Conservation (phyloP, 306 rosid genomes). For the Cicer arietinum region DNA sequence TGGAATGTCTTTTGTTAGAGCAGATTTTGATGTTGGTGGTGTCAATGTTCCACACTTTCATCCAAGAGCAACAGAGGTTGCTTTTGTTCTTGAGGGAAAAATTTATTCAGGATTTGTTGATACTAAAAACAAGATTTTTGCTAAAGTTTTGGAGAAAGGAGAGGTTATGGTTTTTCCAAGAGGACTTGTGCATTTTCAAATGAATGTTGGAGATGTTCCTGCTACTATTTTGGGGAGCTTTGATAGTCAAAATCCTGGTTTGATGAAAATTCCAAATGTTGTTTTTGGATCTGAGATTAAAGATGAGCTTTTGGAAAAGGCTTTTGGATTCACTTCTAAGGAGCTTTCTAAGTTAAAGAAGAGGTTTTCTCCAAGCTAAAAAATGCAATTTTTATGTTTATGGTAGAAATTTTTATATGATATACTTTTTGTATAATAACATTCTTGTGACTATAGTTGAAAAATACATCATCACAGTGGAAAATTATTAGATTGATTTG, state of each 20-base stretch:
- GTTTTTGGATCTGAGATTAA: slow-evolving; percentile 82
- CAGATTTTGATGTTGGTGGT: slow-evolving; percentile 83
- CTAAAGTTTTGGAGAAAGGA: slow-evolving; percentile 83
- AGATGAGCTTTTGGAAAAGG: slow-evolving; percentile 82
- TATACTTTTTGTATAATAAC: slow-evolving; percentile 13
- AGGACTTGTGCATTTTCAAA: slow-evolving; percentile 85
- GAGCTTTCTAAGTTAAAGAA: slow-evolving; percentile 70
- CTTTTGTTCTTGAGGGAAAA: slow-evolving; percentile 74
- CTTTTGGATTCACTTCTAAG: slow-evolving; percentile 72
- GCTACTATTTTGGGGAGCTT: slow-evolving; percentile 86
- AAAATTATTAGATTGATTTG: slow-evolving; percentile 39
- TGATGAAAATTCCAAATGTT: slow-evolving; percentile 67
- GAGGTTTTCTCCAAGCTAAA: slow-evolving; percentile 55
- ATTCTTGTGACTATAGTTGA: slow-evolving; percentile 9
- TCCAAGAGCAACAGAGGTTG: slow-evolving; percentile 90
- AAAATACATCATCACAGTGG: not conserved
- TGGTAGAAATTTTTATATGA: slow-evolving; percentile 16
- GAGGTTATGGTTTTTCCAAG: slow-evolving; percentile 94
- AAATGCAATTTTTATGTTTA: slow-evolving; percentile 33
- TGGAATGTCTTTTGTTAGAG: slow-evolving; percentile 82
- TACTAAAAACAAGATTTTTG: slow-evolving; percentile 67
- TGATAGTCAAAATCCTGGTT: slow-evolving; percentile 92
- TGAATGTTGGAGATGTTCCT: slow-evolving; percentile 85
- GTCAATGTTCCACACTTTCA: slow-evolving; percentile 83
- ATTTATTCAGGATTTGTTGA: slow-evolving; percentile 87